phyloP scores from a whole-genome alignment of 2,329 filamentous ascomycete genomes.

The Calonectria naviculata region DNA sequence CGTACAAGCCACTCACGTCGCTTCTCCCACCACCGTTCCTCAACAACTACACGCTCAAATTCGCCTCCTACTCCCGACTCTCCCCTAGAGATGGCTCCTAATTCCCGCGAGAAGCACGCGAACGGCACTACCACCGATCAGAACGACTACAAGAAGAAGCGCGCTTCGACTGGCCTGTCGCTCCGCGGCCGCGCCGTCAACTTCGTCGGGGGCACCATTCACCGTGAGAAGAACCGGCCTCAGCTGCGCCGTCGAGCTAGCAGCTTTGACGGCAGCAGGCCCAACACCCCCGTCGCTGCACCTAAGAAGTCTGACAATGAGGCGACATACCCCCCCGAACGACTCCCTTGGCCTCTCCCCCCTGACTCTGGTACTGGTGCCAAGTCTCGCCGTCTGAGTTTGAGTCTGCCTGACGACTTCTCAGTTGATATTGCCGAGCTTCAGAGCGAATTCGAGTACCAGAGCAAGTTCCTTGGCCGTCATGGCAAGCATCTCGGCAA shows the following conservation, averaged over 20 bases:
- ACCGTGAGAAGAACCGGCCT: constrained; percentile 36
- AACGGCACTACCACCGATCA: constrained; percentile 52
- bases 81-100: constrained; percentile 54
- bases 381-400: constrained; percentile 82
- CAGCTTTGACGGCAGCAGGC: constrained; percentile 58
- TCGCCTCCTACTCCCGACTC: constrained; percentile 63
- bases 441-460: constrained; percentile 75
- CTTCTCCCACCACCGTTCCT: constrained; percentile 59
- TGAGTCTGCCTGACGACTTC: constrained; percentile 80
- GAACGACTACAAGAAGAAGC: constrained; percentile 63
- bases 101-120: constrained; percentile 34
- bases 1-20: constrained; percentile 47
- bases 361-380: constrained; percentile 79
- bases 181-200: constrained; percentile 61
- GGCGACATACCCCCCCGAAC: constrained; percentile 50
- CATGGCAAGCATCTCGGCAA: constrained; percentile 82
- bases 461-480: constrained; percentile 76
- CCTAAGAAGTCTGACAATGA: constrained; percentile 34
- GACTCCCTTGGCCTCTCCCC: constrained; percentile 68
- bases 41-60: constrained; percentile 58
- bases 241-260: constrained; percentile 52
- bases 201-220: constrained; percentile 51
- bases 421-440: constrained; percentile 77
- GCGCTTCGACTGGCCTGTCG: constrained; percentile 62
- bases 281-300: constrained; percentile 34